Percentiles rank a stretch among this genome's conserved stretches.
Evolutionary conservation across 345 rosid species (phyloP).

Genomic region (Gossypium australe): DNA sequence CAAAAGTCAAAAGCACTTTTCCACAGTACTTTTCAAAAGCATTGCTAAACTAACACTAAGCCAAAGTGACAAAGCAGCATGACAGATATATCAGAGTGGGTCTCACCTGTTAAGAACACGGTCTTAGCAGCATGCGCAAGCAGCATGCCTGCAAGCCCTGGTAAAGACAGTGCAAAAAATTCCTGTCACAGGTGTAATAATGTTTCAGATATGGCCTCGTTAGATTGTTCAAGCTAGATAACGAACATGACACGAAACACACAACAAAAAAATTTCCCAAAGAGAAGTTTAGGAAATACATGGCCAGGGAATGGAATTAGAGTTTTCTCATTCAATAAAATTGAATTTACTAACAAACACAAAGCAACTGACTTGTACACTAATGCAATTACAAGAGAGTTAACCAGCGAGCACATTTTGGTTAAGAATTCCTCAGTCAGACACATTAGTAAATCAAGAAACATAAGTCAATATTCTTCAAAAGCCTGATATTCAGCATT

Average conservation of each 20-base stretch:
- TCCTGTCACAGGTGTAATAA: slow-evolving; percentile 12
- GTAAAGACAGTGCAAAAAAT: slow-evolving; percentile 18
- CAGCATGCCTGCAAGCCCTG: slow-evolving; percentile 73
- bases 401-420: background rate
- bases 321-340: background rate
- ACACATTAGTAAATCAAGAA: background rate
- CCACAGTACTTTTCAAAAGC: no score
- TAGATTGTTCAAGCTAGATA: background rate
- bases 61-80: background rate
- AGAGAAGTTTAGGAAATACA: background rate
- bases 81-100: background rate
- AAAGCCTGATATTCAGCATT: background rate
- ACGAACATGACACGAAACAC: background rate
- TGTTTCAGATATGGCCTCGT: background rate
- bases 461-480: background rate
- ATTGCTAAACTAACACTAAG: background rate
- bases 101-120: slow-evolving; percentile 69
- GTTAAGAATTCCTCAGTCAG: background rate
- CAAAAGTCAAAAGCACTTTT: no score
- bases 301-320: background rate
- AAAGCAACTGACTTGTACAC: background rate
- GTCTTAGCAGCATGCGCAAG: slow-evolving; percentile 62
- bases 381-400: background rate
- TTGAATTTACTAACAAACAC: background rate
- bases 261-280: background rate